Evolutionary conservation across 2,329 filamentous ascomycete genomes (phyloP), one percentile per base, ranked within the genome.

Genomic region (Bipolaris oryzae): DNA sequence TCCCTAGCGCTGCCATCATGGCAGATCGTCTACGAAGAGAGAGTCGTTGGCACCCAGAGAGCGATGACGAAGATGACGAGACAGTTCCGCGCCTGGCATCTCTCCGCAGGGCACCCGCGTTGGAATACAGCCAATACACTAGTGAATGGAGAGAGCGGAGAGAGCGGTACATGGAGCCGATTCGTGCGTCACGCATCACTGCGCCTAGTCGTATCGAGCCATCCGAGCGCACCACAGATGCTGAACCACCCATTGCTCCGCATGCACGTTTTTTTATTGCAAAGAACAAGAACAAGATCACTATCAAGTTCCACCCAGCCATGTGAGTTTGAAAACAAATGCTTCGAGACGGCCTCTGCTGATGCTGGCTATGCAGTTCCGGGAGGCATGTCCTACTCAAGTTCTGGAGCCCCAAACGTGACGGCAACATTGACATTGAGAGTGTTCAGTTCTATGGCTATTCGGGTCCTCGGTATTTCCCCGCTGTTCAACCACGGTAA

Each of bases 361-460:
- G 42, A 64, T 46, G 2, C 11, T 15, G 9, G 5, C 33, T 28
- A 38, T 38, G 13, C 39, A 85, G 83, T 7, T 91, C 90, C 10
- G 91, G 90, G 5, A 85, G 91, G 54, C 96, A 90, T 73, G 89
- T 98, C 50, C 77, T 97, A 39, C 81, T 98, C 61, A 97, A 97
- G 80, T 86, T 97, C 74, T 97, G 92, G 90, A 92, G 88, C 67
- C 89, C 90, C 1, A 85, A 86, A 57, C 84, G 86, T 23, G 86
- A 88, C 45, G 82, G 85, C 3, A 96, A 96, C 68, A 96, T 97
- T 62, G 92, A 96, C 71, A 92, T 98, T 37, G 90, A 96, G 74
- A 91, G 89, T 43, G 88, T 97, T 21, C 84, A 92, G 55, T 90
- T 88, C 1, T 88, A 90, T 69, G 94, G 94, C 0, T 97, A 88